Evolutionary conservation across 2,329 filamentous ascomycete species (phyloP).

Genomic region (Boeremia exigua): DNA sequence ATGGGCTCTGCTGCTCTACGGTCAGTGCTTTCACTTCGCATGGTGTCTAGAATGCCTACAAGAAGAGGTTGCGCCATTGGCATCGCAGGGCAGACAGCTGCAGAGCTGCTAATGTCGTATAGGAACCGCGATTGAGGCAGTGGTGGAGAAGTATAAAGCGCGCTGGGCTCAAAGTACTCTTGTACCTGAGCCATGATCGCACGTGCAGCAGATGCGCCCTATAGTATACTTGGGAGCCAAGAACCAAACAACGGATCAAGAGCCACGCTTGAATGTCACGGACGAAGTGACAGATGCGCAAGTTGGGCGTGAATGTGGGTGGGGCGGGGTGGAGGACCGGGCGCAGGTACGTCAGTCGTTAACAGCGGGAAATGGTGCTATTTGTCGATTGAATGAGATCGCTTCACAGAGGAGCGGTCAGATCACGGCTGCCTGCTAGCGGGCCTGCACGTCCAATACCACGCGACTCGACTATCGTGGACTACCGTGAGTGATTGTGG

Average conservation of each 20-base stretch:
- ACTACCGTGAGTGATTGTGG: conserved; percentile 14
- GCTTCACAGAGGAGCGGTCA: conserved; percentile 35
- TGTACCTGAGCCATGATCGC: conserved; percentile 25
- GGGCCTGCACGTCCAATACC: neutral
- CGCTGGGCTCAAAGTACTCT: conserved; percentile 5
- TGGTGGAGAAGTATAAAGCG: conserved; percentile 9
- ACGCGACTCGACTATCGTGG: neutral
- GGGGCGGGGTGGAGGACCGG: conserved; percentile 19
- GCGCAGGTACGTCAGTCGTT: conserved; percentile 25
- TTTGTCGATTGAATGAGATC: conserved; percentile 29
- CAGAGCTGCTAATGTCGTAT: conserved; percentile 4
- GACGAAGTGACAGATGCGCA: conserved; percentile 8
- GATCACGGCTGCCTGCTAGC: conserved; percentile 7
- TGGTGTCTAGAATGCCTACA: conserved; percentile 15
- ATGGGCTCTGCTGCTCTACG: conserved; percentile 16
- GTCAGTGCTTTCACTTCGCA: conserved; percentile 1
- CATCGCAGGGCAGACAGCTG: neutral
- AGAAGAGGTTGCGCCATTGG: conserved; percentile 25
- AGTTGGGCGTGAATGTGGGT: conserved; percentile 27
- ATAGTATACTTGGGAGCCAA: conserved; percentile 1
- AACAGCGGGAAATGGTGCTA: conserved; percentile 23
- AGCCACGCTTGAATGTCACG: conserved; percentile 1
- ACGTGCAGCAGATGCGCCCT: conserved; percentile 5
- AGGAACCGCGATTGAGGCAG: conserved; percentile 7
- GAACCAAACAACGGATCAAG: conserved; percentile 5